Percentiles rank a stretch among this genome's conserved stretches.
Evolutionary conservation across 805 yeast species (phyloP).

Genomic region (Yamadazyma paraphyllophila): DNA sequence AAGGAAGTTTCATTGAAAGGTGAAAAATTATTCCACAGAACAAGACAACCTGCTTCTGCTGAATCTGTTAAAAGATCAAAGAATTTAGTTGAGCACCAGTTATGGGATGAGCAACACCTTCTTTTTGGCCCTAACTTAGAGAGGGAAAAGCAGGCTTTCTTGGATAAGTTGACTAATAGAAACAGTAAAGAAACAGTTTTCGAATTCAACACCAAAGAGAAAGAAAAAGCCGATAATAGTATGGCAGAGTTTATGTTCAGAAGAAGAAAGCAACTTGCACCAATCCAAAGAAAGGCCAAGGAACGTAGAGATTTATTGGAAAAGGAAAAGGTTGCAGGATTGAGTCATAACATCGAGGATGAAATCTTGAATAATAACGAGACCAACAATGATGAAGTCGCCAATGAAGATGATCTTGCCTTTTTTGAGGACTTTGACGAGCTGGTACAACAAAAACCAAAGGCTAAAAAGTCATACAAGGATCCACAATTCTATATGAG

Average conservation of each 20-base stretch:
- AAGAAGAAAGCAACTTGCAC: constrained; percentile 84
- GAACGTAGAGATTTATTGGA: constrained; percentile 68
- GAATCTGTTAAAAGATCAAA: constrained; percentile 86
- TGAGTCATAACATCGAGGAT: constrained; percentile 69
- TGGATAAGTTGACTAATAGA: constrained; percentile 70
- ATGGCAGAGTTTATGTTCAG: constrained; percentile 81
- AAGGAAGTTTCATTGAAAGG: constrained; percentile 79
- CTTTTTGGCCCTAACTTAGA: constrained; percentile 76
- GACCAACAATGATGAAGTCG: constrained; percentile 38
- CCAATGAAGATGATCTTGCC: constrained; percentile 47
- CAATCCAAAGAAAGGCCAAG: constrained; percentile 74
- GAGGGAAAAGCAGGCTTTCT: constrained; percentile 66
- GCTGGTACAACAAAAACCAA: constrained; percentile 22
- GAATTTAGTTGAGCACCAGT: constrained; percentile 64
- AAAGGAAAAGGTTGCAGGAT: constrained; percentile 72
- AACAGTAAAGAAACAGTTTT: constrained; percentile 85
- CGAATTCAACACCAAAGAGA: constrained; percentile 64
- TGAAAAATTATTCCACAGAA: constrained; percentile 80
- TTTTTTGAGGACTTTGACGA: constrained; percentile 56
- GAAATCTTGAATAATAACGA: constrained; percentile 57
- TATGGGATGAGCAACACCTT: constrained; percentile 86
- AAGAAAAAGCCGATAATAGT: constrained; percentile 51
- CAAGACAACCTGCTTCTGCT: constrained; percentile 80
- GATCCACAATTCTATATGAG: constrained; percentile 82
- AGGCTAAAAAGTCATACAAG: constrained; percentile 52